Base-by-base conservation (phyloP, 2,329 filamentous ascomycete species). In the Fusarium heterosporum region DNA sequence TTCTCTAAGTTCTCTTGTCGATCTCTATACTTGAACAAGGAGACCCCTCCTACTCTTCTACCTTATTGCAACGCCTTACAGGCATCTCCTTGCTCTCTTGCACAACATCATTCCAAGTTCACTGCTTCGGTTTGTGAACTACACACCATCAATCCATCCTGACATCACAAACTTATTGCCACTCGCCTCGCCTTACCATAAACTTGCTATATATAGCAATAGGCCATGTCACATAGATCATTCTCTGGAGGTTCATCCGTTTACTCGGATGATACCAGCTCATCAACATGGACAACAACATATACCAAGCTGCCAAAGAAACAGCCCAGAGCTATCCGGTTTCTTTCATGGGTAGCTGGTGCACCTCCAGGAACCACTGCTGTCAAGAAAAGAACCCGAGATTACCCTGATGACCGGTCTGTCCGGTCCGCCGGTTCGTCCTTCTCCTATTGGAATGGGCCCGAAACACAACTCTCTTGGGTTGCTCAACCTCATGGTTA, bases 311-410 rank as follows among this genome's bases (percentile, higher is more conserved):
- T 75, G 9, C 72, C 74, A 40, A 74, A 70, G 55, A 68, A 68
- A 52, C 71, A 66, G 34, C 50, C 69, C 39, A 53, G 54, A 49
- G 49, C 68, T 26, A 61, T 75, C 3, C 56, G 70, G 3, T 75
- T 76, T 53, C 54, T 76, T 40, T 73, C 66, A 8, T 76, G 70
- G 72, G 72, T 69, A 17, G 71, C 72, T 10, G 74, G 74, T 19
- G 68, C 67, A 17, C 74, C 74, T 4, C 55, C 61, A 4, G 61
- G 66, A 29, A 69, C 72, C 6, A 71, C 66, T 7, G 66, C 55
- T 3, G 55, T 74, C 40, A 74, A 70, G 66, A 75, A 74, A 65
- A 75, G 67, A 55, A 71, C 68, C 4, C 63, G 73, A 29, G 73
- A 75, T 19, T 42, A 50, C 25, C 51, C 64, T 4, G 73, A 75